Percentiles rank a stretch among this genome's conserved stretches.
Conservation (phyloP, 1,284 basidiomycete genomes). For the Xerocomus minutiporus region DNA sequence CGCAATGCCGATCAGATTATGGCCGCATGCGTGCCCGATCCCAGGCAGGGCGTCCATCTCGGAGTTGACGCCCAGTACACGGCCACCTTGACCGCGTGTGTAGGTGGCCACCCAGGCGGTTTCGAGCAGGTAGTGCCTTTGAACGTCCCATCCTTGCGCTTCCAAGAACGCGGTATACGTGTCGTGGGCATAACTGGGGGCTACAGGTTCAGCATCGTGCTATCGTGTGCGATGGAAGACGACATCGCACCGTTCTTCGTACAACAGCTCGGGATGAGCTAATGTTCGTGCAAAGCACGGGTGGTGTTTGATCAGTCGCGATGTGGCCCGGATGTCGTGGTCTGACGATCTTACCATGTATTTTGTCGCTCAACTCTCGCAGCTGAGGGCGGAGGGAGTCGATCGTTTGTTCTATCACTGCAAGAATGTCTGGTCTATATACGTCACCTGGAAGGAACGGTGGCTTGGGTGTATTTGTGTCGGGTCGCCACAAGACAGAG, state of each 20-base stretch:
- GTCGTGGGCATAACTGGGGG: constrained; percentile 49
- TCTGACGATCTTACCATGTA: constrained; percentile 47
- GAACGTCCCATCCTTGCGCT: constrained; percentile 57
- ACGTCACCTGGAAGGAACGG: constrained; percentile 21
- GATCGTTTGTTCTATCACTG: constrained; percentile 56
- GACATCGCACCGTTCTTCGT: constrained; percentile 48
- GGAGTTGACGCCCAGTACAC: constrained; percentile 67
- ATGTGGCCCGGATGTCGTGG: neutral
- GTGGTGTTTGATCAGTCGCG: constrained; percentile 7
- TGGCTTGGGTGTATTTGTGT: constrained; percentile 19
- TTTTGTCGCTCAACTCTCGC: constrained; percentile 62
- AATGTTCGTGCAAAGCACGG: neutral
- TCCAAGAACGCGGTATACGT: constrained; percentile 54
- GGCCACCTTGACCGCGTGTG: constrained; percentile 48
- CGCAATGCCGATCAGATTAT: constrained; percentile 74
- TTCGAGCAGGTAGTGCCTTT: constrained; percentile 50
- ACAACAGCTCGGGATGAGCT: constrained; percentile 62
- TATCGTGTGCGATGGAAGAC: neutral
- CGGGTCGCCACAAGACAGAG: constrained; percentile 27
- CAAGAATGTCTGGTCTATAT: constrained; percentile 40
- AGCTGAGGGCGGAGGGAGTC: constrained; percentile 52
- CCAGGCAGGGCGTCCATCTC: constrained; percentile 69
- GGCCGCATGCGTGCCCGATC: constrained; percentile 74
- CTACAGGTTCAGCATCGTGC: constrained; percentile 4
- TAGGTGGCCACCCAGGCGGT: constrained; percentile 75